Conservation (phyloP, 139 green algal species). For the Chlorella sp. region DNA sequence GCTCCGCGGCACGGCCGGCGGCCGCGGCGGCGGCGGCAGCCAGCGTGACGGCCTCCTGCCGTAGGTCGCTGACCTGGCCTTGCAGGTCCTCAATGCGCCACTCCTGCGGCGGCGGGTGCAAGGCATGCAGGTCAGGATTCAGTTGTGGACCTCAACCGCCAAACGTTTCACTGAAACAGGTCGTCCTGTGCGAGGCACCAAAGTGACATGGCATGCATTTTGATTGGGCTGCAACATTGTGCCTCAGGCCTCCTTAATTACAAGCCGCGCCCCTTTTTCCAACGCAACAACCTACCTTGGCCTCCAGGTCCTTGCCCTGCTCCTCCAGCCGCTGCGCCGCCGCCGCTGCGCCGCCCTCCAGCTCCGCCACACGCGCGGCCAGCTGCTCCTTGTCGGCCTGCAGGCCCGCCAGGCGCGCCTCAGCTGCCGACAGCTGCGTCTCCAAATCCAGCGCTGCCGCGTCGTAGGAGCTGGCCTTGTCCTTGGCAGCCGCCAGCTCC, state of each 20-base stretch:
- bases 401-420: slow-evolving; percentile 4
- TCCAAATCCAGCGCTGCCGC: slow-evolving; percentile 31
- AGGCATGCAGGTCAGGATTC: too few relatives aligned
- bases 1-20: neutral
- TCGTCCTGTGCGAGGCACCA: too few relatives aligned
- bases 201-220: neutral
- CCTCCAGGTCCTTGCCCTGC: neutral
- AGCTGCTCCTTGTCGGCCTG: neutral
- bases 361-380: neutral
- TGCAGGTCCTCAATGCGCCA: slow-evolving; percentile 39
- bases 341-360: neutral
- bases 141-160: too few relatives aligned
- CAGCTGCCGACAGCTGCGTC: slow-evolving; percentile 32
- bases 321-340: neutral
- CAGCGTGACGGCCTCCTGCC: neutral
- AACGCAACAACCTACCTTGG: neutral
- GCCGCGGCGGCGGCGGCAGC: neutral
- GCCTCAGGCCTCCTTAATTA: neutral
- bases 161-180: too few relatives aligned
- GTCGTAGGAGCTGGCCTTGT: neutral
- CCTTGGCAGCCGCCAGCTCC: slow-evolving; percentile 5
- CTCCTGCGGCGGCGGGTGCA: too few relatives aligned
- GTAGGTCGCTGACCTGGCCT: slow-evolving; percentile 7
- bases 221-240: too few relatives aligned
- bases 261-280: neutral